phyloP scores from a whole-genome alignment of 2,329 filamentous ascomycete genomes.

The Aspergillus novoparasiticus region DNA sequence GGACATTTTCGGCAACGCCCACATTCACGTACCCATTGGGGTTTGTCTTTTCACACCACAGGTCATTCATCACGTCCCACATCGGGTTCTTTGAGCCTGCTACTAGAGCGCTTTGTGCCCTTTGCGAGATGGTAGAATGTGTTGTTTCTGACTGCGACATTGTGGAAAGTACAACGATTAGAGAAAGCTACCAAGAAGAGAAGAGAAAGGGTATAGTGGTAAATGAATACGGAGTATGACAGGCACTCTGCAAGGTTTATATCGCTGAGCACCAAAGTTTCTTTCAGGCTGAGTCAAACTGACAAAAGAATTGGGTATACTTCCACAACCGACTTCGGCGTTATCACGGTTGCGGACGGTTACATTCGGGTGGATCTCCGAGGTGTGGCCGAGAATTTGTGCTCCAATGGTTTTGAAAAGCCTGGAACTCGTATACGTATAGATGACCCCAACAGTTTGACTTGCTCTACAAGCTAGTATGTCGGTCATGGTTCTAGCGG shows the following conservation, averaged over 20 bases:
- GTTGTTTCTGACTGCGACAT: background rate
- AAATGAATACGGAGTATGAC: background rate
- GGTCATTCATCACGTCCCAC: slow-evolving; percentile 50
- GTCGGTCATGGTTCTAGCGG: background rate
- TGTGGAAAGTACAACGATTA: background rate
- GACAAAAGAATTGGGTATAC: background rate
- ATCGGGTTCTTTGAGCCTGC: slow-evolving; percentile 27
- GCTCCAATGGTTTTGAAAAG: background rate
- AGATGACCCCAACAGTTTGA: background rate
- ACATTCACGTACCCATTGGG: slow-evolving; percentile 52
- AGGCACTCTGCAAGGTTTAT: background rate
- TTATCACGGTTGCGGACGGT: background rate
- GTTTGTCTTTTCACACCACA: slow-evolving; percentile 44
- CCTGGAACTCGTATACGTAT: background rate
- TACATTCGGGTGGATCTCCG: background rate
- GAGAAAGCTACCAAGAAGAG: background rate
- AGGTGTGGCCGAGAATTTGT: background rate
- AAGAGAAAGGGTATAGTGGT: background rate
- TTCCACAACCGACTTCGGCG: background rate
- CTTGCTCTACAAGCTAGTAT: background rate
- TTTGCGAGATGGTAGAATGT: slow-evolving; percentile 12
- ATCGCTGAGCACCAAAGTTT: background rate
- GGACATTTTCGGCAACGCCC: slow-evolving; percentile 56
- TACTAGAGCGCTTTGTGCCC: slow-evolving; percentile 18
- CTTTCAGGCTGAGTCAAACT: background rate